Evolutionary conservation across 495 filamentous ascomycete genomes (phyloP).

Genomic region (Saxispiralis lemnorum): DNA sequence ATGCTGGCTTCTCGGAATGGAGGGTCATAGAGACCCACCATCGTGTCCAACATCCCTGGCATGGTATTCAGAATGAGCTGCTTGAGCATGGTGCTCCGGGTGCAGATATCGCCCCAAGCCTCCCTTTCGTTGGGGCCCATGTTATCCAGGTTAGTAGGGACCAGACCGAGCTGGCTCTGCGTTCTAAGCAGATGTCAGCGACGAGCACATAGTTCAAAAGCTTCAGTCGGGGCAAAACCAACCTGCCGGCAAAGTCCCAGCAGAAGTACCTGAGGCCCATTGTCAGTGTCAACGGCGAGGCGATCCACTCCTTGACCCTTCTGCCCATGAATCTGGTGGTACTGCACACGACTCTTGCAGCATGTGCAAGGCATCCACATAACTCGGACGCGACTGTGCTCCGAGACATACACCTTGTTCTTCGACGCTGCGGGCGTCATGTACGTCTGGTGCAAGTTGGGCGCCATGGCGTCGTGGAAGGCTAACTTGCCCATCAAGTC

Average conservation of each 20-base stretch:
- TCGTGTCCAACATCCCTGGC: slow-evolving; percentile 12
- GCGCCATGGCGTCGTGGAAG: slow-evolving; percentile 22
- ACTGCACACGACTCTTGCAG: slow-evolving; percentile 16
- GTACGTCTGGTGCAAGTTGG: slow-evolving; percentile 22
- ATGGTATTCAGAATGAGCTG: slow-evolving; percentile 11
- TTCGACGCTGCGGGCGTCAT: slow-evolving; percentile 22
- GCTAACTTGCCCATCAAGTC: slow-evolving; percentile 19
- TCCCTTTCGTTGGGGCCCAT: slow-evolving; percentile 1
- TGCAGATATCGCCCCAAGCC: slow-evolving; percentile 5
- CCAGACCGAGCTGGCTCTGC: too few species aligned
- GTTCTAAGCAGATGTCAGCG: slow-evolving; percentile 5
- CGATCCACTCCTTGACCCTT: too few species aligned
- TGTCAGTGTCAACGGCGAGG: too few species aligned
- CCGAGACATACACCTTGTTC: slow-evolving; percentile 19
- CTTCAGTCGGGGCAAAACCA: too few species aligned
- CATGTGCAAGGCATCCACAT: neutral
- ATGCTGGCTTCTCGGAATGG: too few species aligned
- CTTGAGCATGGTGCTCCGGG: slow-evolving; percentile 2
- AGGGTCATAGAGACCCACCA: too few species aligned
- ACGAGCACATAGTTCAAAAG: slow-evolving; percentile 6
- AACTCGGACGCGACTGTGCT: neutral
- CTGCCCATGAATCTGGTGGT: too few species aligned
- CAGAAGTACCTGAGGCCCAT: too few species aligned
- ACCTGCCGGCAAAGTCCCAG: slow-evolving; percentile 25
- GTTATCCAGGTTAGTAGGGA: too few species aligned